phyloP scores from a whole-genome alignment of 2,329 filamentous ascomycete genomes.

The Parascedosporium putredinis region DNA sequence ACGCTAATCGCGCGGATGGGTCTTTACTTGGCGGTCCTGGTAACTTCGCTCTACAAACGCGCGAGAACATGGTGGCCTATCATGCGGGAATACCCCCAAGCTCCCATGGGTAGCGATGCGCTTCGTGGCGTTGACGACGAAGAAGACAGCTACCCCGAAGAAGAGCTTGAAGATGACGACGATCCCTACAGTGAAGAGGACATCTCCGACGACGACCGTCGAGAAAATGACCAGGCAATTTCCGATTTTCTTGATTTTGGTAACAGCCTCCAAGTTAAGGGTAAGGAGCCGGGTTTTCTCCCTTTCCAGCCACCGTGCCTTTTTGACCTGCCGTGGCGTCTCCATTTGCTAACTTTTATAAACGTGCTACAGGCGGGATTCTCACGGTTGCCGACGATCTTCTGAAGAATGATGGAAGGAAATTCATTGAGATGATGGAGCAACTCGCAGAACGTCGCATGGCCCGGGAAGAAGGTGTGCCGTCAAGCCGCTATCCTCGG shows the following conservation, averaged over 20 bases:
- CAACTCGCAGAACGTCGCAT: constrained; percentile 94
- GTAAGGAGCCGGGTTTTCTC: constrained; percentile 41
- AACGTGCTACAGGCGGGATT: constrained; percentile 84
- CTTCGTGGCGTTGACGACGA: constrained; percentile 46
- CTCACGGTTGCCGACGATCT: constrained; percentile 97
- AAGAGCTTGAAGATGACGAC: constrained; percentile 46
- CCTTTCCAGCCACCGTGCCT: constrained; percentile 22
- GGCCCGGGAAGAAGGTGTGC: constrained; percentile 86
- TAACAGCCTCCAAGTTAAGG: constrained; percentile 90
- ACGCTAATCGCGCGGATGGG: constrained; percentile 70
- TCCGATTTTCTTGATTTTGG: constrained; percentile 95
- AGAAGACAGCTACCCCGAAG: constrained; percentile 39
- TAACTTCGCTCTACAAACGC: constrained; percentile 50
- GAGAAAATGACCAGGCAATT: constrained; percentile 52
- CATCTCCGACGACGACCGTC: constrained; percentile 57
- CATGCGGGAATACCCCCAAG: constrained; percentile 59
- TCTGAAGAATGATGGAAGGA: constrained; percentile 96
- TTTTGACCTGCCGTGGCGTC: constrained; percentile 34
- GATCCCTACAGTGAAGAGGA: constrained; percentile 54
- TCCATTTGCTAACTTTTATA: no score
- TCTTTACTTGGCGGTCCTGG: constrained; percentile 33
- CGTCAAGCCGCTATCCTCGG: constrained; percentile 5
- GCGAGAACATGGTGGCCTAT: constrained; percentile 47
- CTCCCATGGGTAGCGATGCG: constrained; percentile 63
- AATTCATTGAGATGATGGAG: constrained; percentile 99